Percentiles rank a stretch among this genome's conserved stretches.
Evolutionary conservation across 768 basidiomycete species (phyloP).

Genomic region (Amanita rubescens): DNA sequence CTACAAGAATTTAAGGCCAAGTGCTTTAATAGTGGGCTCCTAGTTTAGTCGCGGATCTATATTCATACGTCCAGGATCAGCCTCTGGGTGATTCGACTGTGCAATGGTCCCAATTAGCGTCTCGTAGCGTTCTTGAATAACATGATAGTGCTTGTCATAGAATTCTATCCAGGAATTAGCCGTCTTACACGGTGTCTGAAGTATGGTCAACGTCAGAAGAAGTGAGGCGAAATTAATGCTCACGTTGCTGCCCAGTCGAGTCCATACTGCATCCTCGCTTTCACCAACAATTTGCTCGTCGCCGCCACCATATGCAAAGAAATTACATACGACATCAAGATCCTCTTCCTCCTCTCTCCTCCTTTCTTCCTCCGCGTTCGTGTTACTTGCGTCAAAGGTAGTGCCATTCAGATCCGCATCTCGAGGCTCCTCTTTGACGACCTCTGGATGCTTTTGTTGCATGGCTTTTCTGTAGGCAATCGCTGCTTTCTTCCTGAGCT

Average conservation of each 20-base stretch:
- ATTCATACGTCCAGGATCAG: not conserved
- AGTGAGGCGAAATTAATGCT: constrained; percentile 9
- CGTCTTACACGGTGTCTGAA: constrained; percentile 34
- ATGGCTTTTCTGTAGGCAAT: constrained; percentile 42
- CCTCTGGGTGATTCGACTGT: not conserved
- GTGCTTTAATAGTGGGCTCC: not conserved
- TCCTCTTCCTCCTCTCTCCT: constrained; percentile 28
- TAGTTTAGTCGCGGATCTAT: not conserved
- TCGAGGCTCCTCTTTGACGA: constrained; percentile 9
- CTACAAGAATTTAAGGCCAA: not conserved
- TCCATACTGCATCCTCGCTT: constrained; percentile 38
- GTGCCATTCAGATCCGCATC: not conserved
- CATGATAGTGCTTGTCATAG: constrained; percentile 35
- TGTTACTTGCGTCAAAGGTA: not conserved
- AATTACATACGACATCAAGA: constrained; percentile 43
- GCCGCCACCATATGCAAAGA: constrained; percentile 45
- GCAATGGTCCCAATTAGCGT: constrained; percentile 12
- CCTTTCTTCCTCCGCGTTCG: not conserved
- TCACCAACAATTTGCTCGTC: constrained; percentile 37
- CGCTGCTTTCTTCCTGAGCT: constrained; percentile 40
- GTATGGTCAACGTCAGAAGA: not conserved
- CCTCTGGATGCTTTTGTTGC: constrained; percentile 13
- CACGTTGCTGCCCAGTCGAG: constrained; percentile 39
- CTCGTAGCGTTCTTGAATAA: constrained; percentile 36
- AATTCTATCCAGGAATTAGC: constrained; percentile 43